phyloP scores from a whole-genome alignment of 73 alveolate species.

The Paramecium sexaurelia region DNA sequence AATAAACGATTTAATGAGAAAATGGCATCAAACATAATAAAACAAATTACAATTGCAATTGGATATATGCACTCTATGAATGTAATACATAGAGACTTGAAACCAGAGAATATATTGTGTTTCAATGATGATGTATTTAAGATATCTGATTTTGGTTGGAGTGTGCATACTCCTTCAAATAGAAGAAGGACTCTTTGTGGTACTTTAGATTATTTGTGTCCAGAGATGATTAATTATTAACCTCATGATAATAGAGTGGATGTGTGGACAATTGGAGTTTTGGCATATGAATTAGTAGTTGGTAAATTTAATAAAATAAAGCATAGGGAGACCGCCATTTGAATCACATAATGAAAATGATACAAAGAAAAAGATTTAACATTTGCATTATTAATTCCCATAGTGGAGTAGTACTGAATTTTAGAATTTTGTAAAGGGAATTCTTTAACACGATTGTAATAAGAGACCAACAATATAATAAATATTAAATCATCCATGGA shows the following conservation, averaged over 20 bases:
- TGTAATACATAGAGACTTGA: constrained; percentile 85
- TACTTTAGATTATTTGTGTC: constrained; percentile 87
- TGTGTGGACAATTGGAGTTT: constrained; percentile 91
- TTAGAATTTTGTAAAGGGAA: constrained; percentile 18
- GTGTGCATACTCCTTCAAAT: constrained; percentile 71
- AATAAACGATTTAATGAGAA: constrained; percentile 75
- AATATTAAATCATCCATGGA: constrained; percentile 11
- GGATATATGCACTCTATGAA: constrained; percentile 78
- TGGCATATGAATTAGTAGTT: constrained; percentile 68
- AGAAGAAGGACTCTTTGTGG: constrained; percentile 64
- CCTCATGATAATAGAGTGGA: constrained; percentile 90
- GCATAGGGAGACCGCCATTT: constrained; percentile 35
- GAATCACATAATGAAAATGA: constrained; percentile 13
- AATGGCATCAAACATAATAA: constrained; percentile 73
- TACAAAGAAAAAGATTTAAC: not conserved
- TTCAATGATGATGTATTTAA: constrained; percentile 60
- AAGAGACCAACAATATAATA: constrained; percentile 1
- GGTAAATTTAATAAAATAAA: constrained; percentile 6
- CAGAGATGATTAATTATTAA: constrained; percentile 83
- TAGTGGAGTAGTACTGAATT: not conserved
- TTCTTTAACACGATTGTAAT: constrained; percentile 7
- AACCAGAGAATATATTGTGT: constrained; percentile 83
- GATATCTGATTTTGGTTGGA: constrained; percentile 80
- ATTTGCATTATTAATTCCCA: not conserved
- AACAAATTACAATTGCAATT: constrained; percentile 76